A percentile compares a stretch with the other conserved stretches of the same genome.
These are phyloP conservation scores for Xerocomus brunneocitrinus DNA, from an alignment of 768 basidiomycete genomes.

Conservation along the genomic window DNA sequence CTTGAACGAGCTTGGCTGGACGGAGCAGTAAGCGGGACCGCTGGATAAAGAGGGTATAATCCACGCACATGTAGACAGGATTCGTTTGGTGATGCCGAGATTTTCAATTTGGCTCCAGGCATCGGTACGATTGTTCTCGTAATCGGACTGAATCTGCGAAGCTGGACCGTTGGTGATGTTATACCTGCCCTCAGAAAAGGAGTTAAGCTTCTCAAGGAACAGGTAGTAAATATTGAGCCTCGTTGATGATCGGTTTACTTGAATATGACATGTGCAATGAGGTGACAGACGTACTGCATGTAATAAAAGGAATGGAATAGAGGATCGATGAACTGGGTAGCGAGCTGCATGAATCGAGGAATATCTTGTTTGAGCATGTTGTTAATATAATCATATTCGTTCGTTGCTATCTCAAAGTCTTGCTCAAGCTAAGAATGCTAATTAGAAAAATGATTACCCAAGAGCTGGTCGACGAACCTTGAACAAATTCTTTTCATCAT, in stretches of 20 bases:
- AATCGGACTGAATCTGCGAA: conserved; percentile 69
- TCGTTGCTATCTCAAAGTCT: conserved; percentile 89
- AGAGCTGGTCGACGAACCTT: conserved; percentile 50
- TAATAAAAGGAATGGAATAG: conserved; percentile 99
- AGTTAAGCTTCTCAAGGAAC: conserved; percentile 89
- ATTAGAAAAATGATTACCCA: not conserved
- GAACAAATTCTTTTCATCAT: conserved; percentile 95
- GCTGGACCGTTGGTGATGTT: conserved; percentile 61
- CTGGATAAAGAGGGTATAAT: not conserved
- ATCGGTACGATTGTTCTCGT: conserved; percentile 80
- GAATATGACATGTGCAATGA: not conserved
- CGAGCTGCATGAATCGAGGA: conserved; percentile 85
- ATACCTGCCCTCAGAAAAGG: conserved; percentile 78
- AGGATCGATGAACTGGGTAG: conserved; percentile 90
- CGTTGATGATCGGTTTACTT: not conserved
- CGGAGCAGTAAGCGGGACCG: conserved; percentile 7
- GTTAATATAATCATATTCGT: conserved; percentile 93
- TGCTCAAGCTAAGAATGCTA: conserved; percentile 67
- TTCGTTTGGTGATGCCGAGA: conserved; percentile 76
- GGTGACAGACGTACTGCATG: conserved; percentile 77
- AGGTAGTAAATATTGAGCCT: conserved; percentile 94
- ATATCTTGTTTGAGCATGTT: conserved; percentile 86
- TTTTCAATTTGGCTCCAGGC: conserved; percentile 74
- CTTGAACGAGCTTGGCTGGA: conserved; percentile 66
- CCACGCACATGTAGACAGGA: conserved; percentile 77